Conservation (phyloP, 2,329 filamentous ascomycete species). For the Zelopaecilomyces penicillatus region DNA sequence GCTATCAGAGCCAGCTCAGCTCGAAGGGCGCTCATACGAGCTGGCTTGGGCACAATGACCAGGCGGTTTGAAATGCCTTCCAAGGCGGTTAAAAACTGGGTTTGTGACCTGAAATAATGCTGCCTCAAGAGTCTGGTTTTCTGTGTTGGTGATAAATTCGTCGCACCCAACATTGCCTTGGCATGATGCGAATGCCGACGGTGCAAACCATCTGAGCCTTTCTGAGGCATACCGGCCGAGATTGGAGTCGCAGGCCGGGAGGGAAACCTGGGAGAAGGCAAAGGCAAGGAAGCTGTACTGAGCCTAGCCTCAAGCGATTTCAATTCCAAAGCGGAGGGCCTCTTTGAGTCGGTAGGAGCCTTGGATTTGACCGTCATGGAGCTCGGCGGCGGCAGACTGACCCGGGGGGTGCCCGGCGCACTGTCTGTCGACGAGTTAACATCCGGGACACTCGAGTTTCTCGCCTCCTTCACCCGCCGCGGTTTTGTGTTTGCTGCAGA, state of each 20-base stretch:
- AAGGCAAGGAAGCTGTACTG: constrained; percentile 59
- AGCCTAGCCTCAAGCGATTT: constrained; percentile 50
- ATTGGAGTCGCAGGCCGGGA: constrained; percentile 50
- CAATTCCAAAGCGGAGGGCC: constrained; percentile 43
- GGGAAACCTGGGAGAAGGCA: constrained; percentile 48
- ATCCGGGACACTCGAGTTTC: constrained; percentile 38
- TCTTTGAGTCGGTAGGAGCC: constrained; percentile 31
- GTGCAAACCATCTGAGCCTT: constrained; percentile 39
- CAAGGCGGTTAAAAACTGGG: constrained; percentile 69
- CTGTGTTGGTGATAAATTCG: constrained; percentile 55
- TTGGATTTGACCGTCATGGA: constrained; percentile 15
- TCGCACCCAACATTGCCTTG: constrained; percentile 48
- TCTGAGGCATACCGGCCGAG: constrained; percentile 41
- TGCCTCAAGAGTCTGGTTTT: constrained; percentile 67
- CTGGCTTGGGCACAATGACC: constrained; percentile 72
- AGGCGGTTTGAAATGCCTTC: constrained; percentile 81
- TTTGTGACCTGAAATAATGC: constrained; percentile 77
- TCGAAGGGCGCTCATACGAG: constrained; percentile 69
- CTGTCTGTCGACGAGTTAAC: constrained; percentile 21
- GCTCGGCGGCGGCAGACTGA: constrained; percentile 12
- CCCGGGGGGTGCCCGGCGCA: constrained; percentile 19
- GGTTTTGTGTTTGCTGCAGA: constrained; percentile 40
- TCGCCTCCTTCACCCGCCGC: constrained; percentile 37
- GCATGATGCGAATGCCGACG: constrained; percentile 54
- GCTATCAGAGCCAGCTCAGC: constrained; percentile 75